Percentiles rank a stretch among this genome's conserved stretches.
Conservation (phyloP, 1,284 basidiomycete species). For the Ceratobasidium sp. region DNA sequence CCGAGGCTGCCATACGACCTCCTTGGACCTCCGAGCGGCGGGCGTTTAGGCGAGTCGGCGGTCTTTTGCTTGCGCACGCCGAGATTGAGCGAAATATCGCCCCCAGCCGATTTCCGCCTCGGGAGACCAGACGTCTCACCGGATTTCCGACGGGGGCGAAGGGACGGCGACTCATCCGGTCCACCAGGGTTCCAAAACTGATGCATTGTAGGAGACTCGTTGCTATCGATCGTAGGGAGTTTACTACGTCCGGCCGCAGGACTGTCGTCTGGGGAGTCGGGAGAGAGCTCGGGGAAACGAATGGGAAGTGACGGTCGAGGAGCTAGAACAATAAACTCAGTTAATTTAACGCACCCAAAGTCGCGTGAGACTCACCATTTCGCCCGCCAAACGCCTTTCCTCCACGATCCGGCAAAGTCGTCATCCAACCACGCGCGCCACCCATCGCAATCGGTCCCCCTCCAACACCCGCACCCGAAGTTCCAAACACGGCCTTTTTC, state of each 20-base stretch:
- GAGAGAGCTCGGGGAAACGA: conserved; percentile 38
- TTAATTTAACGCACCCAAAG: background rate
- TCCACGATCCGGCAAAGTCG: conserved; percentile 38
- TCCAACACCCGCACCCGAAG: background rate
- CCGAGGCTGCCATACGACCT: conserved; percentile 28
- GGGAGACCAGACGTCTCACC: conserved; percentile 10
- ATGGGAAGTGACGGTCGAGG: conserved; percentile 36
- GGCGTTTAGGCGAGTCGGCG: conserved; percentile 9
- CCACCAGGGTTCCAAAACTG: conserved; percentile 16
- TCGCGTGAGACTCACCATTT: conserved; percentile 15
- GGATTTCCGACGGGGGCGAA: conserved; percentile 33
- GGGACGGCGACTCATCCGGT: conserved; percentile 37
- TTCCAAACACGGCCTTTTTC: conserved; percentile 63
- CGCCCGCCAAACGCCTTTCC: conserved; percentile 32
- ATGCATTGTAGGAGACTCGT: conserved; percentile 40
- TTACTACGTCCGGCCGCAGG: conserved; percentile 30
- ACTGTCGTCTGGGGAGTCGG: conserved; percentile 39
- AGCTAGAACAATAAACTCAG: background rate
- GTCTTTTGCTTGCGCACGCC: conserved; percentile 18
- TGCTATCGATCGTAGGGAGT: conserved; percentile 16
- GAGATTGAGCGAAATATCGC: conserved; percentile 6
- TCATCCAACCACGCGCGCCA: conserved; percentile 36
- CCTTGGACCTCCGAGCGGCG: conserved; percentile 9
- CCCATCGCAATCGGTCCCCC: conserved; percentile 37
- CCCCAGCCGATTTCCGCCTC: conserved; percentile 23